phyloP scores from a whole-genome alignment of 2,329 filamentous ascomycete genomes.

The Neopestalotiopsis rosae region DNA sequence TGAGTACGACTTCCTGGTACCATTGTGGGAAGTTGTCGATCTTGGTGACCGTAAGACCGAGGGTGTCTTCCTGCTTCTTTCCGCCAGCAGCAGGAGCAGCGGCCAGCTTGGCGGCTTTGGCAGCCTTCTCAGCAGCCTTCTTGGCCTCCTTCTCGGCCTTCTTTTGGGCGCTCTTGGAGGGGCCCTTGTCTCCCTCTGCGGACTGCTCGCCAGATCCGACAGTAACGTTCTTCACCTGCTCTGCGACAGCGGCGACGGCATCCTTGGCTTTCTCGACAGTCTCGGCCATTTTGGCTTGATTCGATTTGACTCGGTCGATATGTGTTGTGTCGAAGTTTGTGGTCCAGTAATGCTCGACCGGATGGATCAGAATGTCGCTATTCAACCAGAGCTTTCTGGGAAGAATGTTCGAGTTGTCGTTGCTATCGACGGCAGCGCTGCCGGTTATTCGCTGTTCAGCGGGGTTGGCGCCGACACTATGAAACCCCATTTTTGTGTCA shows the following conservation, averaged over 20 bases:
- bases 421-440: background rate
- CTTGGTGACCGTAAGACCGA: slow-evolving; percentile 88
- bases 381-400: slow-evolving; percentile 7
- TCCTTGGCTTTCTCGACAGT: slow-evolving; percentile 37
- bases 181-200: slow-evolving; percentile 37
- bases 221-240: slow-evolving; percentile 64
- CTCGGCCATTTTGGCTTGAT: slow-evolving; percentile 16
- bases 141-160: slow-evolving; percentile 70
- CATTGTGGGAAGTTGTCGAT: slow-evolving; percentile 87
- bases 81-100: slow-evolving; percentile 56
- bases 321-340: slow-evolving; percentile 8
- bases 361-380: slow-evolving; percentile 7
- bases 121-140: slow-evolving; percentile 65
- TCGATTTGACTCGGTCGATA: slow-evolving; percentile 7
- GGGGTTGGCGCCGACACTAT: slow-evolving; percentile 11
- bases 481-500: slow-evolving; percentile 8
- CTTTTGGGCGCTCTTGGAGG: slow-evolving; percentile 68
- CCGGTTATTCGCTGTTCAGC: slow-evolving; percentile 3
- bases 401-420: background rate
- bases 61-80: slow-evolving; percentile 63
- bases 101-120: slow-evolving; percentile 64
- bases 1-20: slow-evolving; percentile 98
- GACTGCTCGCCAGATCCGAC: slow-evolving; percentile 66
- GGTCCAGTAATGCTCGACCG: slow-evolving; percentile 7
- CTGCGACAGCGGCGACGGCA: slow-evolving; percentile 69